phyloP scores from a whole-genome alignment of 2,329 filamentous ascomycete genomes.

The Lachnellula suecica region DNA sequence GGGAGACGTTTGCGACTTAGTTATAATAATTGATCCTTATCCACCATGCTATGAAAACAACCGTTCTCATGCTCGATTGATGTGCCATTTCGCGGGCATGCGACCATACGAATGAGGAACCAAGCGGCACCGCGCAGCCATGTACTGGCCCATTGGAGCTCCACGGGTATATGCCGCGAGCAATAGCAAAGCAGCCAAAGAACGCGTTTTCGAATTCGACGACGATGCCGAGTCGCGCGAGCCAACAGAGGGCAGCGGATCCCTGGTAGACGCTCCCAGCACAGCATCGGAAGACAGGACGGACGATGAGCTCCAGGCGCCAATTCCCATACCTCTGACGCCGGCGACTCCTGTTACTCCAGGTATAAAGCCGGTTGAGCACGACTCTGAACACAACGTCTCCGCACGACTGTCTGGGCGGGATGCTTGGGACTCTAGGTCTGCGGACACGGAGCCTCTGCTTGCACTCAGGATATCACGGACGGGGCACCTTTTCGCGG shows the following conservation, averaged over 20 bases:
- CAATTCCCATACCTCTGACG: constrained; percentile 44
- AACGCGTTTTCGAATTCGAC: constrained; percentile 54
- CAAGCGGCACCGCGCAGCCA: constrained; percentile 44
- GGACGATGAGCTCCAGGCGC: constrained; percentile 24
- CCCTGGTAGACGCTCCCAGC: constrained; percentile 28
- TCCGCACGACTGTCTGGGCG: constrained; percentile 15
- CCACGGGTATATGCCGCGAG: constrained; percentile 80
- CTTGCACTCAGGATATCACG: constrained; percentile 75
- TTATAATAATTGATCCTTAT: not conserved
- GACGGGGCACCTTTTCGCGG: constrained; percentile 80
- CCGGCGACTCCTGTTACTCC: constrained; percentile 57
- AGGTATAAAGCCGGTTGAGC: constrained; percentile 58
- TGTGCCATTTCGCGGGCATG: constrained; percentile 30
- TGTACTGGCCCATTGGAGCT: constrained; percentile 91
- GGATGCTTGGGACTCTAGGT: constrained; percentile 11
- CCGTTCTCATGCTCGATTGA: not conserved
- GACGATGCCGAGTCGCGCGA: constrained; percentile 54
- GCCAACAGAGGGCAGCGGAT: constrained; percentile 36
- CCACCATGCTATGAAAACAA: constrained; percentile 2
- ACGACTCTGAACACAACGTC: constrained; percentile 40
- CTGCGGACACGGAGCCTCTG: constrained; percentile 57
- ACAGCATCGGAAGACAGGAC: constrained; percentile 21
- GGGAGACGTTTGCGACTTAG: not conserved
- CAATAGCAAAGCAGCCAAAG: constrained; percentile 56
- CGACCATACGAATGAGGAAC: constrained; percentile 33